Conservation (phyloP, 495 filamentous ascomycete genomes). For the Xylaria castorea region DNA sequence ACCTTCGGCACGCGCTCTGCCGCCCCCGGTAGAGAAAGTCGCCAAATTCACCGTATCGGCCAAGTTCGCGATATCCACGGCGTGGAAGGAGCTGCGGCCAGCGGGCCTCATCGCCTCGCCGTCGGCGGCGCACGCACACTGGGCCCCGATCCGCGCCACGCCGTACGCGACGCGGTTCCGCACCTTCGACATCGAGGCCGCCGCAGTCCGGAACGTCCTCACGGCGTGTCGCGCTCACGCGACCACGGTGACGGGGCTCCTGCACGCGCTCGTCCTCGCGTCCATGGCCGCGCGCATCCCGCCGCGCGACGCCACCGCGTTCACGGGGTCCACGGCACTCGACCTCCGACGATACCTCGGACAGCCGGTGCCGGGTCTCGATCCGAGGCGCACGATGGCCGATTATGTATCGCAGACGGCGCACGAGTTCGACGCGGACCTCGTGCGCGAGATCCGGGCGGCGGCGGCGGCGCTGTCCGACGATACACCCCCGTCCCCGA, state of each 20-base stretch:
- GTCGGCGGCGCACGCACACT: slow-evolving; percentile 25
- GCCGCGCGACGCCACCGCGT: slow-evolving; percentile 29
- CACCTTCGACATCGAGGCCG: slow-evolving; percentile 35
- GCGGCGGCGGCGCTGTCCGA: neutral
- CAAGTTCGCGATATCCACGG: slow-evolving; percentile 25
- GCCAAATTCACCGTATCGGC: slow-evolving; percentile 30
- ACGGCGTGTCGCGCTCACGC: slow-evolving; percentile 35
- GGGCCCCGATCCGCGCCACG: slow-evolving; percentile 36
- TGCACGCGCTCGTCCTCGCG: slow-evolving; percentile 39
- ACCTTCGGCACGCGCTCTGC: slow-evolving; percentile 8
- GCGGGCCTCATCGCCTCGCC: neutral
- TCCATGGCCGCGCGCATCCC: slow-evolving; percentile 34
- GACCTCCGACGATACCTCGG: slow-evolving; percentile 40
- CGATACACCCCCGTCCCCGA: neutral
- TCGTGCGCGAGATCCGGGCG: slow-evolving; percentile 31
- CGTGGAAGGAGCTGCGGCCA: slow-evolving; percentile 29
- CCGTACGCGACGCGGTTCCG: slow-evolving; percentile 38
- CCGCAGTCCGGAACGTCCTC: slow-evolving; percentile 30
- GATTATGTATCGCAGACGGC: slow-evolving; percentile 38
- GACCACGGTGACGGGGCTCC: slow-evolving; percentile 45
- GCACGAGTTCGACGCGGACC: slow-evolving; percentile 33
- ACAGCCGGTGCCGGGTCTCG: neutral
- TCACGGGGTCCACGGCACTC: slow-evolving; percentile 41
- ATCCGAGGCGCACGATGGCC: slow-evolving; percentile 34
- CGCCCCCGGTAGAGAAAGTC: slow-evolving; percentile 26